Evolutionary conservation across 2,329 filamentous ascomycete genomes (phyloP).

Genomic region (Aspergillus ochraceoroseus): DNA sequence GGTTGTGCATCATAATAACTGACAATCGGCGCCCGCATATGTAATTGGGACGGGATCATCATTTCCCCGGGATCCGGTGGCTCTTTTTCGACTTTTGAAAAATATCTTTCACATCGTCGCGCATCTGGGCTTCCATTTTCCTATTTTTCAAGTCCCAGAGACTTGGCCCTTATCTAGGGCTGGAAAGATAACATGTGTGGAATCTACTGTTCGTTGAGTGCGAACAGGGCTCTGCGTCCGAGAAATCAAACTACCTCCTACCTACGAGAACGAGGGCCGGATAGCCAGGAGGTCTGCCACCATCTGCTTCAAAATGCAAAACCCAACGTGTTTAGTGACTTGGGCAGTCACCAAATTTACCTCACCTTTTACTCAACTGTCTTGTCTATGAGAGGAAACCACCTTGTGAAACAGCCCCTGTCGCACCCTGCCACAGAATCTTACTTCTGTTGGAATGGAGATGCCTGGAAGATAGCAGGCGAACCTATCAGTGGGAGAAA

Average conservation of each 20-base stretch:
- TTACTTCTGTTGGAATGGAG: conserved; percentile 92
- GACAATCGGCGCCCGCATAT: conserved; percentile 41
- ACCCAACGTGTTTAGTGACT: conserved; percentile 11
- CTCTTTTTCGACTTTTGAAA: conserved; percentile 1
- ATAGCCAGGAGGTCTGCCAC: conserved; percentile 34
- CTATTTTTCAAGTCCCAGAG: neutral
- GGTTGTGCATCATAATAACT: conserved; percentile 2
- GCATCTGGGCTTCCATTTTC: conserved; percentile 2
- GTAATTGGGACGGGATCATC: conserved; percentile 29
- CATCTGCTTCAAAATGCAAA: conserved; percentile 22
- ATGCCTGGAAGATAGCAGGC: conserved; percentile 74
- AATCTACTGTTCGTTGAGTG: conserved; percentile 50
- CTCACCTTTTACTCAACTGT: conserved; percentile 76
- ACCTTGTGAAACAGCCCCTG: conserved; percentile 69
- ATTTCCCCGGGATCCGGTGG: conserved; percentile 30
- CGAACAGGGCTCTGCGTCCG: conserved; percentile 26
- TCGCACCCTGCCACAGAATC: conserved; percentile 54
- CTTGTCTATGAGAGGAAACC: conserved; percentile 75
- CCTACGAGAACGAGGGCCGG: conserved; percentile 43
- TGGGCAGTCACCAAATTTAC: conserved; percentile 33
- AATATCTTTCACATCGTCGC: conserved; percentile 8
- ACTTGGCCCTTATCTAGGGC: conserved; percentile 1
- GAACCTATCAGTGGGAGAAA: conserved; percentile 66
- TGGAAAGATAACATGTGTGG: conserved; percentile 43
- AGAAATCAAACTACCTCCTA: conserved; percentile 32